Evolutionary conservation across 2,329 filamentous ascomycete species (phyloP).

Genomic region (Aureobasidium sp.): DNA sequence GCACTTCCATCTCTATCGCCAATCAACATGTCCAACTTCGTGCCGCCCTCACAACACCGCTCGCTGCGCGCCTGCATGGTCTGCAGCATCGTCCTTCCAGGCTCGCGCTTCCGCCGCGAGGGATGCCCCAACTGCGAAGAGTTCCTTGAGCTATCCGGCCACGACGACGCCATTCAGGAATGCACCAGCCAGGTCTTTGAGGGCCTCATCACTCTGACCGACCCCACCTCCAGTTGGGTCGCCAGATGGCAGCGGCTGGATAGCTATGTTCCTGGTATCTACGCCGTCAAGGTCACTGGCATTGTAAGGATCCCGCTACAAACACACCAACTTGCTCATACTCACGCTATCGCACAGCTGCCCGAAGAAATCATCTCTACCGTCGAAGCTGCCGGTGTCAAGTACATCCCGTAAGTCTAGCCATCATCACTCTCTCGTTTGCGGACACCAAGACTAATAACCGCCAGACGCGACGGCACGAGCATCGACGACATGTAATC

Average conservation of each 20-base stretch:
- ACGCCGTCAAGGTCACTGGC: conserved; percentile 91
- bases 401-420: conserved; percentile 50
- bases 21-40: conserved; percentile 52
- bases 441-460: neutral
- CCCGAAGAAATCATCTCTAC: conserved; percentile 51
- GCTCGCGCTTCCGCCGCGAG: conserved; percentile 71
- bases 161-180: conserved; percentile 71
- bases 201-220: conserved; percentile 75
- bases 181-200: conserved; percentile 97
- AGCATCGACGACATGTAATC: conserved; percentile 8
- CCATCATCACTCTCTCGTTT: neutral
- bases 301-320: conserved; percentile 43
- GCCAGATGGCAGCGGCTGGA: conserved; percentile 94
- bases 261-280: conserved; percentile 79
- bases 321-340: neutral
- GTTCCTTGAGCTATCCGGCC: conserved; percentile 75
- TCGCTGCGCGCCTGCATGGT: conserved; percentile 97
- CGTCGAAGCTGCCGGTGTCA: conserved; percentile 53
- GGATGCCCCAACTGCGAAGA: conserved; percentile 97
- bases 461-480: conserved; percentile 14
- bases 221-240: conserved; percentile 84
- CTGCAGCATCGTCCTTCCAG: conserved; percentile 84
- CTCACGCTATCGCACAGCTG: conserved; percentile 33
- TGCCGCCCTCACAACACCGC: conserved; percentile 69
- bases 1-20: neutral